A percentile compares a stretch with the other conserved stretches of the same genome.
Conservation (phyloP, 441 rosid species). For the Lepidium campestre region DNA sequence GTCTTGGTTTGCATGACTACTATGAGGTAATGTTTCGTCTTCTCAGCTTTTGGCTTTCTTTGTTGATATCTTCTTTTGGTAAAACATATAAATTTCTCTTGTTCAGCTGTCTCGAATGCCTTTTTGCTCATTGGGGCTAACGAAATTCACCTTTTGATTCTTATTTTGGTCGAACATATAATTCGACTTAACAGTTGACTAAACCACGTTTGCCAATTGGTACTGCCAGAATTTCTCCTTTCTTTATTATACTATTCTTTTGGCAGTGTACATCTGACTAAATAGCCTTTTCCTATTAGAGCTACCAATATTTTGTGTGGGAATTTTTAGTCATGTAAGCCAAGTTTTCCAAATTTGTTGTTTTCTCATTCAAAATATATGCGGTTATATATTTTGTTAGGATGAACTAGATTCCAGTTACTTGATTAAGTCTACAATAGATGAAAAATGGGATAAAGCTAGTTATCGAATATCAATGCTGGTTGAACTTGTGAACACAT, state of each 20-base stretch:
- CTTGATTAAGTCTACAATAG: background rate
- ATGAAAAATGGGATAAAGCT: constrained; percentile 8
- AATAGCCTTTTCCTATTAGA: background rate
- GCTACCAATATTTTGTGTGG: background rate
- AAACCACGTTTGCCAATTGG: background rate
- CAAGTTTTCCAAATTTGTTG: background rate
- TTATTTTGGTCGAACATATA: background rate
- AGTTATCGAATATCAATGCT: background rate
- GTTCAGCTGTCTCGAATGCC: background rate
- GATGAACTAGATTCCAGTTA: background rate
- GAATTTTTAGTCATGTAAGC: background rate
- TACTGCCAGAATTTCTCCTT: background rate
- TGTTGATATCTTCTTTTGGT: background rate
- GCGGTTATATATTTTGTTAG: background rate
- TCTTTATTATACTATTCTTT: background rate
- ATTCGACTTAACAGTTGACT: background rate
- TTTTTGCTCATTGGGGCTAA: background rate
- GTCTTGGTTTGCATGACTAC: constrained; percentile 85
- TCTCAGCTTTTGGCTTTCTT: background rate
- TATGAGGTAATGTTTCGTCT: constrained; percentile 45
- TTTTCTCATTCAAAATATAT: background rate
- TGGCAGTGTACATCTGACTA: background rate
- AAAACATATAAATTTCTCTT: background rate
- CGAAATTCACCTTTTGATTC: background rate
- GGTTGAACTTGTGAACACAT: background rate